These are phyloP conservation scores for Crassisporium funariophilum DNA, from an alignment of 768 basidiomycete species.

Conservation along the genomic window DNA sequence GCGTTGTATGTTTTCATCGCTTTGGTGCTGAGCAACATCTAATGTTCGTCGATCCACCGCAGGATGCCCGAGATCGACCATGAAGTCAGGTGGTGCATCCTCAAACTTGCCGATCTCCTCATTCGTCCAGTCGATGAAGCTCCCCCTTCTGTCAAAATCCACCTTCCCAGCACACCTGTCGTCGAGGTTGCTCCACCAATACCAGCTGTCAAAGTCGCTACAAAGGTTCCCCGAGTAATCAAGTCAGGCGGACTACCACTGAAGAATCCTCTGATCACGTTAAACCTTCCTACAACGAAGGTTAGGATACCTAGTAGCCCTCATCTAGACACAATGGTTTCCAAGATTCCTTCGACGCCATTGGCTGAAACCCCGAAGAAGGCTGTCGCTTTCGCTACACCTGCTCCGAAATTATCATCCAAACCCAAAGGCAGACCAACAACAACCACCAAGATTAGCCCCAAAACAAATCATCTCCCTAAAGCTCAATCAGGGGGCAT, in stretches of 20 bases:
- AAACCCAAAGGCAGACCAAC: slow-evolving; percentile 28
- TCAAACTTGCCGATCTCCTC: slow-evolving; percentile 90
- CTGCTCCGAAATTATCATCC: slow-evolving; percentile 26
- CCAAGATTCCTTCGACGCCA: slow-evolving; percentile 31
- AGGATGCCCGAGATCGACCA: slow-evolving; percentile 80
- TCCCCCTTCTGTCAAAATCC: slow-evolving; percentile 84
- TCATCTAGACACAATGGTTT: slow-evolving; percentile 24
- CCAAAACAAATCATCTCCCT: slow-evolving; percentile 52
- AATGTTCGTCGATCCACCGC: slow-evolving; percentile 4
- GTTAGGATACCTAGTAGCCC: slow-evolving; percentile 55
- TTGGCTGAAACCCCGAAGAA: slow-evolving; percentile 33
- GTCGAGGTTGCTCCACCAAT: slow-evolving; percentile 59
- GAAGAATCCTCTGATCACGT: slow-evolving; percentile 42
- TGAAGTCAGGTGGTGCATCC: slow-evolving; percentile 87
- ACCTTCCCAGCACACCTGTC: slow-evolving; percentile 74
- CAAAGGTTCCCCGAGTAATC: slow-evolving; percentile 42
- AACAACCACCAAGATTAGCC: slow-evolving; percentile 16
- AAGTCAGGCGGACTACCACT: slow-evolving; percentile 41
- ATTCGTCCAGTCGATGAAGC: slow-evolving; percentile 83
- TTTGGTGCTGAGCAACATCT: slow-evolving; percentile 25
- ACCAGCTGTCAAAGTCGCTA: slow-evolving; percentile 50
- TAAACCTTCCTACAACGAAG: slow-evolving; percentile 51
- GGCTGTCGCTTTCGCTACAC: slow-evolving; percentile 39
- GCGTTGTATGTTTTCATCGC: slow-evolving; percentile 58
- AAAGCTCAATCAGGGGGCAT: slow-evolving; percentile 81